Base-by-base conservation (phyloP, 768 basidiomycete species). In the Lactarius indigo region DNA sequence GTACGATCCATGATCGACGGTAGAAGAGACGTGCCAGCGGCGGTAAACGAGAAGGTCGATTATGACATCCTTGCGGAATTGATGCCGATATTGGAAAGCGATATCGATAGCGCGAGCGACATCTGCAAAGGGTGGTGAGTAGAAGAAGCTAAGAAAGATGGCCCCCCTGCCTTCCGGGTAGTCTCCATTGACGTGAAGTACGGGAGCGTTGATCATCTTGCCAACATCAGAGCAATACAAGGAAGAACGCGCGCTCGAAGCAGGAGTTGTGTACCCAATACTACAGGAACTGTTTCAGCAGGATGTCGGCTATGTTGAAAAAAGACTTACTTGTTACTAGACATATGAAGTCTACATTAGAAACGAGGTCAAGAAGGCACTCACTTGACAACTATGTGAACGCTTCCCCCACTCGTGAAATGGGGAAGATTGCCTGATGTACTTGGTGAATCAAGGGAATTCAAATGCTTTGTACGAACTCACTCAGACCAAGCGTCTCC, bases 181-280 rank as follows among this genome's bases (percentile, higher is more conserved):
- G 74, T 97, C 95, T 6, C 94, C 94, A 69, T 96, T 97, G 66
- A 95, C 92, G 68, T 96, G 95, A 23, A 96, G 74, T 5, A 96
- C 85, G 1, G 94, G 95, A 0, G 91, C 87, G 65, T 92, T 89
- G 71, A 95, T 88, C 89, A 92, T 92, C 78, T 96, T 96, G 6
- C 89, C 92, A 42, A 92, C 79, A 73, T 94, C 92, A 0, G 92
- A 92, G 73, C 91, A 94, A 73, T 97, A 97, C 39, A 91, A 73
- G 0, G 91, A 93, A 1, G 94, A 95, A 8, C 94, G 85, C 17
- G 92, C 91, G 59, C 83, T 85, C 0, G 91, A 87, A 0, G 92
- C 90, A 0, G 93, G 94, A 0, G 94, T 96, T 0, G 94, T 96
- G 71, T 96, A 96, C 28, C 94, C 94, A 65, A 96, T 92, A 71